phyloP scores from a whole-genome alignment of 1,139 yeast species.

The Yamadazyma sp. region DNA sequence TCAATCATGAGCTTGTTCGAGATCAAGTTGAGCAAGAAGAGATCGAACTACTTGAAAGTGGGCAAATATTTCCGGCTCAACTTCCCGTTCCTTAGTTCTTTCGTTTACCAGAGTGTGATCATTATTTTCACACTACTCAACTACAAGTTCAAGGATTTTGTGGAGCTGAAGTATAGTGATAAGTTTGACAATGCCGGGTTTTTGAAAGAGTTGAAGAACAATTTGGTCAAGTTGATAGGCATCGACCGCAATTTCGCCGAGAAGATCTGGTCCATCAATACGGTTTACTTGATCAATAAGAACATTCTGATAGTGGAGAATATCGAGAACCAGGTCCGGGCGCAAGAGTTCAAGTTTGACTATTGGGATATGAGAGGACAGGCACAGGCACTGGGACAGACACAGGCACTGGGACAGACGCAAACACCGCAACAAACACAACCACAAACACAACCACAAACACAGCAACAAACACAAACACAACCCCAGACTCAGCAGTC shows the following conservation, averaged over 20 bases:
- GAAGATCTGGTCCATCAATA: slow-evolving; percentile 41
- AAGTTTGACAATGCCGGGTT: slow-evolving; percentile 21
- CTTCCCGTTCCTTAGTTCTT: slow-evolving; percentile 51
- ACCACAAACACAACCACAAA: background rate
- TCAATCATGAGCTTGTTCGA: slow-evolving; percentile 16
- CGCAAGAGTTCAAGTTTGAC: slow-evolving; percentile 1
- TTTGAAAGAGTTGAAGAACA: slow-evolving; percentile 24
- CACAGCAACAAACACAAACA: background rate
- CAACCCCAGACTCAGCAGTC: background rate
- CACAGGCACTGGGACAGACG: too few species aligned
- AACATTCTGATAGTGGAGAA: slow-evolving; percentile 30
- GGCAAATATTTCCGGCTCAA: slow-evolving; percentile 36
- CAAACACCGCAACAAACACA: background rate
- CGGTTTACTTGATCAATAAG: slow-evolving; percentile 32
- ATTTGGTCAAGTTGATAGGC: slow-evolving; percentile 23
- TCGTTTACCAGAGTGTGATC: slow-evolving; percentile 52
- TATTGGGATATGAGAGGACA: background rate
- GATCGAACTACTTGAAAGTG: slow-evolving; percentile 23
- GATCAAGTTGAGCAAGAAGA: slow-evolving; percentile 19
- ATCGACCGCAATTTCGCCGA: slow-evolving; percentile 23
- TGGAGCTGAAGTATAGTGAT: slow-evolving; percentile 18
- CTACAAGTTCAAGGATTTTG: slow-evolving; percentile 39
- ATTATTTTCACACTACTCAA: slow-evolving; percentile 51
- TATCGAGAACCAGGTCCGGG: slow-evolving; percentile 23
- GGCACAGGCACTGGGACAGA: background rate